Base-by-base conservation (phyloP, 306 rosid genomes). In the Canavalia gladiata region DNA sequence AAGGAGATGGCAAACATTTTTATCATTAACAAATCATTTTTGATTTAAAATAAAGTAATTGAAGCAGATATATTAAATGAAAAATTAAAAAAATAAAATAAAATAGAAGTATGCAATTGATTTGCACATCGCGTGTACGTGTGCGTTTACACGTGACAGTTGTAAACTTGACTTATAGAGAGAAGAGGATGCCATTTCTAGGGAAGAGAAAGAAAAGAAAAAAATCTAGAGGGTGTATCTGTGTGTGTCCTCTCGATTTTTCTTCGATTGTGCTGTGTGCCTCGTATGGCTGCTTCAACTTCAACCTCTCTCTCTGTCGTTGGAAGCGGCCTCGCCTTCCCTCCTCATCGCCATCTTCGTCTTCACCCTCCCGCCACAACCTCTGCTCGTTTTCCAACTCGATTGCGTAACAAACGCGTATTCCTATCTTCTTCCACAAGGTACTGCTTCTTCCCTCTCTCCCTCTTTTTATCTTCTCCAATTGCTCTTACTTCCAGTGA, bases 231-330 rank as follows among this genome's bases (percentile, higher is more conserved):
- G 75, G 57, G 52, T 68, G 54, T 30, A 4, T 68, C 25, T 2
- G 10, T 42, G 1, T 5, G 49, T 3, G 7, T 28, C 46, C 10
- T 11, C 1, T 28, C 37, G 11, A 13, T 12, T 68, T 29, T 43
- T 10, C 47, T 6, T 13, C 30, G 11, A 1, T 41, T 65, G 12
- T 79, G 41, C 33, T 46, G 25, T 18, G 25, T 18, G 25, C 25
- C 25, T 18, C 0, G 25, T 3, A 52, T 79, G 87, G 77, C 84
- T 37, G 51, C 84, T 47, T 66, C 83, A 12, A 35, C 87, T 50
- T 82, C 90, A 54, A 10, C 83, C 7, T 81, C 83, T 58, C 10
- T 79, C 78, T 81, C 87, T 33, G 34, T 80, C 10, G 81, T 80
- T 5, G 87, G 85, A 28, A 80, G 68, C 6, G 13, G 65, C 79